Base-by-base conservation (phyloP, 106 monocot species). In the Dendrobium nobile region DNA sequence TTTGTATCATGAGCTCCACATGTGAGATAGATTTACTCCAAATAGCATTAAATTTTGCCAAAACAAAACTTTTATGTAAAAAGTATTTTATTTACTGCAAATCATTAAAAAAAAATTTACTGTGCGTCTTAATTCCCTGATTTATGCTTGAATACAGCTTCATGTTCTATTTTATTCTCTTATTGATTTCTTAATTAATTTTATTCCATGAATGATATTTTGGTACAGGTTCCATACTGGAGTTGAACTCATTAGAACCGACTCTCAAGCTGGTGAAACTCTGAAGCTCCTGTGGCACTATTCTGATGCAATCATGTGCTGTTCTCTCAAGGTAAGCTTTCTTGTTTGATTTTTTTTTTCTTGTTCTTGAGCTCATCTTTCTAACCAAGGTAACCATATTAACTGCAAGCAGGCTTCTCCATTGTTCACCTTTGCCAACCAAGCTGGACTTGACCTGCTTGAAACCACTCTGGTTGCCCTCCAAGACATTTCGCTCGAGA, bases 371-470 rank as follows among this genome's bases (percentile, higher is more conserved):
- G 31, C 37, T 70, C 33, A 33, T 70, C 37, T 70, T 70, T 15
- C 70, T 15, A 37, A 33, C 1, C 3, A 15, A 16, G 70, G 28
- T 6, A 33, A 33, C 13, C 70, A 15, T 70, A 44, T 74, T 3
- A 41, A 13, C 20, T 9, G 2, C 19, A 7, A 6, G 77, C 85
- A 90, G 90, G 73, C 88, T 75, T 80, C 84, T 11, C 90, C 90
- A 0, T 79, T 90, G 22, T 88, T 93, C 81, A 88, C 85, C 42
- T 93, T 93, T 41, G 82, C 93, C 0, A 93, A 93, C 78, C 90
- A 90, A 83, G 88, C 93, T 1, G 93, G 91, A 3, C 87, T 98
- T 0, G 94, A 98, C 79, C 89, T 98, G 92, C 85, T 98, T 9
- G 94, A 98, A 77, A 93, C 93, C 4, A 88, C 93, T 0, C 87